phyloP scores from a whole-genome alignment of 2,329 filamentous ascomycete species.

The Lasiodiplodia gonubiensis region DNA sequence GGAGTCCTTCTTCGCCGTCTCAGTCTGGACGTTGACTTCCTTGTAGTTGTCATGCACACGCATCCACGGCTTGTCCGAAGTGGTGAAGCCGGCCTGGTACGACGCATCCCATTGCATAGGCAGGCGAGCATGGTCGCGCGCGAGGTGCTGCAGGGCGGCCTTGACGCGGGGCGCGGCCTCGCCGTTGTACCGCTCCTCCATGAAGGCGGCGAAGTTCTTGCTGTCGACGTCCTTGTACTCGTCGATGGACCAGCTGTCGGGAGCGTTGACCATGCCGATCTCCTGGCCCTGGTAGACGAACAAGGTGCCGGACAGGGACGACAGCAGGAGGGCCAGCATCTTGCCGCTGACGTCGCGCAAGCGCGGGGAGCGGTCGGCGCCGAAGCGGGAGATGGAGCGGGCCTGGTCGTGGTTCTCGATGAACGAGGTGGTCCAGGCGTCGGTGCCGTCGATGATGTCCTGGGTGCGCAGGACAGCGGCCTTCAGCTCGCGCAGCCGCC shows the following conservation, averaged over 20 bases:
- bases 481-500: constrained; percentile 52
- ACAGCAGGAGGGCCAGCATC: constrained; percentile 59
- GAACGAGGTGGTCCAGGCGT: constrained; percentile 63
- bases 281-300: constrained; percentile 68
- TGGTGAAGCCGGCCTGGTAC: constrained; percentile 67
- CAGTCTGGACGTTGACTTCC: constrained; percentile 65
- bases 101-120: constrained; percentile 70
- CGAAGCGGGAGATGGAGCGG: constrained; percentile 60
- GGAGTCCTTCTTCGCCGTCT: constrained; percentile 56
- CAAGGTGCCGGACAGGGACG: constrained; percentile 58
- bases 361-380: constrained; percentile 52
- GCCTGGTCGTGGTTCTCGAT: constrained; percentile 69
- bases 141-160: constrained; percentile 62
- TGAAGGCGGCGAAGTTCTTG: constrained; percentile 45
- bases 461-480: constrained; percentile 54
- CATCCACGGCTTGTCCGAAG: constrained; percentile 64
- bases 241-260: constrained; percentile 55
- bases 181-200: constrained; percentile 29
- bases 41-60: constrained; percentile 61
- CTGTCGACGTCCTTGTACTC: constrained; percentile 70
- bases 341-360: constrained; percentile 56
- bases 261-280: constrained; percentile 65
- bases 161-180: constrained; percentile 45
- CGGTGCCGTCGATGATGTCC: constrained; percentile 53
- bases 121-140: constrained; percentile 69